Conservation (phyloP, 202 grass and related monocot genomes). For the Brachypodium distachyon region DNA sequence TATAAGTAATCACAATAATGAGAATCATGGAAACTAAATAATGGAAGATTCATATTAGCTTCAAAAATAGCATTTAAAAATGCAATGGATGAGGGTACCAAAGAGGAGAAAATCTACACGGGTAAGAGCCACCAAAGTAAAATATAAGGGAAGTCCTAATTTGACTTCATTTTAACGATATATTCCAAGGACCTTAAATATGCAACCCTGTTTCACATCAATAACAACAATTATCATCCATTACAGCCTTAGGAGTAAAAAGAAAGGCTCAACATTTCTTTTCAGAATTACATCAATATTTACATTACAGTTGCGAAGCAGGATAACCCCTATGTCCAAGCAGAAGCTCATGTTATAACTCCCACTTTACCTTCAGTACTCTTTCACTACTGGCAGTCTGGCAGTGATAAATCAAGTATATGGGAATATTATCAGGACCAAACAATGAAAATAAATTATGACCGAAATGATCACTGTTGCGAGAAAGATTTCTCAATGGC, state of each 20-base stretch:
- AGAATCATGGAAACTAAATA: not conserved
- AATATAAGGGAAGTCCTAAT: constrained; percentile 5
- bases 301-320: constrained; percentile 10
- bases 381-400: not conserved
- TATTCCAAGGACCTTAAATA: constrained; percentile 18
- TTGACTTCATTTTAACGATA: constrained; percentile 14
- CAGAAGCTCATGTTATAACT: constrained; percentile 12
- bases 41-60: not conserved
- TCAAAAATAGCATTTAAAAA: not conserved
- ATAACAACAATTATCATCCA: not conserved
- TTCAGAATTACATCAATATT: constrained; percentile 28
- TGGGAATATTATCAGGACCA: not conserved
- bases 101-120: not conserved
- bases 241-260: constrained; percentile 11
- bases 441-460: not conserved
- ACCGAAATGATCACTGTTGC: constrained; percentile 23
- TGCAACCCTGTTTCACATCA: constrained; percentile 10
- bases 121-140: not conserved
- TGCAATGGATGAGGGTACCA: not conserved
- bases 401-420: constrained; percentile 6
- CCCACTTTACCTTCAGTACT: constrained; percentile 23
- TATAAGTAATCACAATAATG: not conserved
- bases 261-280: not conserved
- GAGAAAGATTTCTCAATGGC: constrained; percentile 72
- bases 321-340: not conserved